These are phyloP conservation scores for Lactarius sanguifluus DNA, from an alignment of 768 basidiomycete species.

Conservation along the genomic window DNA sequence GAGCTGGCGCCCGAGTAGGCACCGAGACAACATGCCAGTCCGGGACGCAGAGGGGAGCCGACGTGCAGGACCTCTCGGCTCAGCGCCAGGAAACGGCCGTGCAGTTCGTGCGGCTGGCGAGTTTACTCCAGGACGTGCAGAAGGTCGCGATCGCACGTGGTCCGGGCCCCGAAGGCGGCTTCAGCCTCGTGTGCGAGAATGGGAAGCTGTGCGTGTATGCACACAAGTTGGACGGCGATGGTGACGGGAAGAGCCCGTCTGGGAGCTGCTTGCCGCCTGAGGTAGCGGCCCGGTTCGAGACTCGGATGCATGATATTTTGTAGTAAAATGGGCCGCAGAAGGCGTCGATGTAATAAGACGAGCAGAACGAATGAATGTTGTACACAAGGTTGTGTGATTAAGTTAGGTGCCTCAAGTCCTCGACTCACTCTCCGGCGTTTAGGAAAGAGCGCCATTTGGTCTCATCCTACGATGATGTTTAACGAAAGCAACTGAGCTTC, in stretches of 20 bases:
- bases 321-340: too few species aligned
- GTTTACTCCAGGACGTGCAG: conserved; percentile 19
- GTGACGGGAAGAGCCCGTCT: neutral
- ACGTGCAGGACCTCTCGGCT: conserved; percentile 4
- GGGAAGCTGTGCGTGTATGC: conserved; percentile 14
- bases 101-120: conserved; percentile 18
- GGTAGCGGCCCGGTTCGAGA: conserved; percentile 10
- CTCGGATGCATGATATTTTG: too few species aligned
- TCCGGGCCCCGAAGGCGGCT: conserved; percentile 7
- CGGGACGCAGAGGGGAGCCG: neutral
- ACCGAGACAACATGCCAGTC: neutral
- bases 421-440: too few species aligned
- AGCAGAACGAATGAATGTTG: too few species aligned
- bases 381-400: too few species aligned
- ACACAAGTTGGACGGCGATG: neutral
- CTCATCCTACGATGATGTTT: too few species aligned
- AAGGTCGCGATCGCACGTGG: conserved; percentile 20
- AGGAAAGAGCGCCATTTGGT: too few species aligned
- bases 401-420: too few species aligned
- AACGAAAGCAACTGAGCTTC: too few species aligned
- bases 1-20: neutral
- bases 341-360: too few species aligned
- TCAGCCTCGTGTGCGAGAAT: conserved; percentile 17
- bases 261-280: conserved; percentile 16
- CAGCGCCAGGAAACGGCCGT: conserved; percentile 1